Percentiles rank a stretch among this genome's conserved stretches.
Conservation (phyloP, 768 basidiomycete species). For the Melanogaster broomeanus region DNA sequence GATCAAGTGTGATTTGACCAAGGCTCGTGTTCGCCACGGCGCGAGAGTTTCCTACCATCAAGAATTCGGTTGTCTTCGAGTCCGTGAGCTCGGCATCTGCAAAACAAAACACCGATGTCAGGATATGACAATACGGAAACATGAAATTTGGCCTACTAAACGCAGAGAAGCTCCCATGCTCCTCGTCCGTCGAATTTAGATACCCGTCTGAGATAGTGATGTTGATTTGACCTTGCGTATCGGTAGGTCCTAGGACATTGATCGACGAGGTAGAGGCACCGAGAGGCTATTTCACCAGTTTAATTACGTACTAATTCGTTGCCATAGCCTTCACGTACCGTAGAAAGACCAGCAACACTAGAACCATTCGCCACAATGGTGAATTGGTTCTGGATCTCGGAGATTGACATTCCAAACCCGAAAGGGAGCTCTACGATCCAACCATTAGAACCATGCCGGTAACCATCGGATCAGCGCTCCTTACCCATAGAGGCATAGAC, state of each 20-base stretch:
- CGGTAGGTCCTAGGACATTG: constrained; percentile 47
- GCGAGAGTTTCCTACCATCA: constrained; percentile 57
- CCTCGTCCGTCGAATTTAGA: constrained; percentile 46
- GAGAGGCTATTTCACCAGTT: constrained; percentile 43
- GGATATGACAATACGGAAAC: not conserved
- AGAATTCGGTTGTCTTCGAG: constrained; percentile 47
- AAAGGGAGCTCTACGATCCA: constrained; percentile 61
- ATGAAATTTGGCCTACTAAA: constrained; percentile 49
- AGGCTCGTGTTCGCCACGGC: constrained; percentile 63
- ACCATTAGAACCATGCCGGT: not conserved
- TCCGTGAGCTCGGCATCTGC: constrained; percentile 61
- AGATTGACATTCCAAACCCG: constrained; percentile 61
- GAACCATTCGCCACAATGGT: constrained; percentile 55
- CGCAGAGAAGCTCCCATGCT: constrained; percentile 52
- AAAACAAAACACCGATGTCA: constrained; percentile 3
- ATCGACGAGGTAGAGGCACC: constrained; percentile 67
- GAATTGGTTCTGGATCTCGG: constrained; percentile 65
- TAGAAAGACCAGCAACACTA: constrained; percentile 58
- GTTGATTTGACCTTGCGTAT: constrained; percentile 65
- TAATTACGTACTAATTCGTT: not conserved
- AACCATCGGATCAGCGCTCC: constrained; percentile 12
- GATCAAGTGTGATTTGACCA: constrained; percentile 67
- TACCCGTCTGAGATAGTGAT: constrained; percentile 60
- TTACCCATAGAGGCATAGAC: constrained; percentile 59
- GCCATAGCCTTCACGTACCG: constrained; percentile 36